Evolutionary conservation across 345 rosid genomes (phyloP), one percentile per base, ranked within the genome.

Genomic region (Draba incana): DNA sequence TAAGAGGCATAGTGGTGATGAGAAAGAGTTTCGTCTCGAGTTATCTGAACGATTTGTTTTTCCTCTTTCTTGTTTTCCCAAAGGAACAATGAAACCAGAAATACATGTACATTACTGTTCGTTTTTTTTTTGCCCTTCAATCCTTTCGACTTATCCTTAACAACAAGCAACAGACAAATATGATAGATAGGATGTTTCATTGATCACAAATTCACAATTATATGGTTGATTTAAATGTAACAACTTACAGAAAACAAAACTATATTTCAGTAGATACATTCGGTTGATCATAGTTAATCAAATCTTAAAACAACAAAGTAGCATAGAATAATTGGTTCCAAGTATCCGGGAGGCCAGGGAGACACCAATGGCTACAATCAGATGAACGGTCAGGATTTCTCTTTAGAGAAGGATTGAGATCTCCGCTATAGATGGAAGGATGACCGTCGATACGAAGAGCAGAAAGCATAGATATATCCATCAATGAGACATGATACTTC

Each of bases 301-400:
- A 44, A 51, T 37, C 49, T 71, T 63, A 84, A 65, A 73, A 84
- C 76, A 93, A 75, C 81, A 88, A 74, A 48, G 81, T 71, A 51
- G 92, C 78, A 45, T 85, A 89, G 53, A 94, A 77, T 25, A 94
- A 70, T 63, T 91, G 85, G 78, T 89, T 94, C 99, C 99, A 91
- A 62, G 96, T 85, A 72, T 94, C 99, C 55, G 96, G 98, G 44
- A 94, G 75, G 35, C 99, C 99, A 65, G 99, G 99, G 60, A 94
- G 95, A 83, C 99, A 94, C 99, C 99, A 94, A 69, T 94, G 99
- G 84, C 99, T 94, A 75, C 99, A 91, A 79, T 94, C 99, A 9
- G 97, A 94, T 25, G 89, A 87, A 25, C 79, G 80, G 4, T 44
- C 78, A 0, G 99, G 97, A 70, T 81, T 85, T 45, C 88, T 87